Evolutionary conservation across 2,329 filamentous ascomycete genomes (phyloP).

Genomic region (Trichoderma sp.): DNA sequence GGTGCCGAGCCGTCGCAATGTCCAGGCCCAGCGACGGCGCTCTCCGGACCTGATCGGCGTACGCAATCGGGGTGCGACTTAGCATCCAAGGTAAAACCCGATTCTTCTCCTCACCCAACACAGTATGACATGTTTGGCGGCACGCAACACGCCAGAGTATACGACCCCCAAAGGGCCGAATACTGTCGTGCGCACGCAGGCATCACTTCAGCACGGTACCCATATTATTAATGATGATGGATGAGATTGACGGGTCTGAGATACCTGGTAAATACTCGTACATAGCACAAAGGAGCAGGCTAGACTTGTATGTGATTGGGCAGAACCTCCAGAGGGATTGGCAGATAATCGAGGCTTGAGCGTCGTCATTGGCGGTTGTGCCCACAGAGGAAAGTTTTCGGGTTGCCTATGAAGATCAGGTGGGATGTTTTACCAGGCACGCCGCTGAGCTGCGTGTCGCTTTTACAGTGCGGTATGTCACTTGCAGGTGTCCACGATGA

Average conservation of each 20-base stretch:
- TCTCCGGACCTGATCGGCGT: too few species aligned
- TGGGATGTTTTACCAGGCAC: not conserved
- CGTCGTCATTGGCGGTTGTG: conserved; percentile 17
- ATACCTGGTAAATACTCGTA: not conserved
- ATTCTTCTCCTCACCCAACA: too few species aligned
- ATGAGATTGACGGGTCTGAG: not conserved
- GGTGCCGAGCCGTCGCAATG: conserved; percentile 14
- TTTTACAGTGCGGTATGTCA: too few species aligned
- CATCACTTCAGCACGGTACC: conserved; percentile 4
- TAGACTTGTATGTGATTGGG: conserved; percentile 16
- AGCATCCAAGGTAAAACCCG: too few species aligned
- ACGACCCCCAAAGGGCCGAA: conserved; percentile 21
- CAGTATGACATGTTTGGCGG: too few species aligned
- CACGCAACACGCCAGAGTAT: not conserved
- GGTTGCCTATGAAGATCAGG: not conserved
- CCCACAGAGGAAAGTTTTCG: not conserved
- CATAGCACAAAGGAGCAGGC: not conserved
- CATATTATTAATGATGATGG: not conserved
- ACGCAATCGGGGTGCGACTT: too few species aligned
- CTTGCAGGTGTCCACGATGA: too few species aligned
- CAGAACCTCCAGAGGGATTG: not conserved
- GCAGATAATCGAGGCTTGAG: not conserved
- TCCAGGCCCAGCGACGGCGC: not conserved
- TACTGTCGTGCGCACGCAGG: conserved; percentile 11
- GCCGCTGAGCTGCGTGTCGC: too few species aligned